Evolutionary conservation across 2,329 filamentous ascomycete genomes (phyloP).

Genomic region (Aaosphaeria pasadenensis): DNA sequence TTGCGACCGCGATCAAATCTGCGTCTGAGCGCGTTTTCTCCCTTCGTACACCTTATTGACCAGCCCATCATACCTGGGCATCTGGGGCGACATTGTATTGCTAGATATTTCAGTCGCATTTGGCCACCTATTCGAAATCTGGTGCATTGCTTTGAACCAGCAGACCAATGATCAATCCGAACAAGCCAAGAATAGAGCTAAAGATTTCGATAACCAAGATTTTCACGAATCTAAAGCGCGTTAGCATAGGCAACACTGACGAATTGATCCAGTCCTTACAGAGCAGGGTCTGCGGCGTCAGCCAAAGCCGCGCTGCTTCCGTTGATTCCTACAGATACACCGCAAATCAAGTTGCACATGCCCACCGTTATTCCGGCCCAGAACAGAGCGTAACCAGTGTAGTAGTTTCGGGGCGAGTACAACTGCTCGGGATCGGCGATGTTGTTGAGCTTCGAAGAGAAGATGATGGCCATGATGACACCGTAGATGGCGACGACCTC

Average conservation of each 20-base stretch:
- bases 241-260: slow-evolving; percentile 7
- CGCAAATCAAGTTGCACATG: slow-evolving; percentile 92
- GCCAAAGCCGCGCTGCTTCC: slow-evolving; percentile 94
- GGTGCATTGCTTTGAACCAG: slow-evolving; percentile 80
- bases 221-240: slow-evolving; percentile 79
- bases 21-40: no score
- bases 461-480: slow-evolving; percentile 99
- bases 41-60: no score
- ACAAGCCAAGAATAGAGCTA: slow-evolving; percentile 93
- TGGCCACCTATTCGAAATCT: slow-evolving; percentile 56
- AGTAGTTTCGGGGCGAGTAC: slow-evolving; percentile 78
- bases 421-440: slow-evolving; percentile 64
- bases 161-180: slow-evolving; percentile 92
- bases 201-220: slow-evolving; percentile 99
- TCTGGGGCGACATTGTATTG: no score
- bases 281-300: slow-evolving; percentile 84
- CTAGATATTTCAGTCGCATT: no score
- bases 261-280: slow-evolving; percentile 58
- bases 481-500: slow-evolving; percentile 99
- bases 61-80: no score
- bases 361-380: slow-evolving; percentile 95
- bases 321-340: slow-evolving; percentile 96
- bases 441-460: slow-evolving; percentile 78
- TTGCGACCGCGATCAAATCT: no score
- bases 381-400: slow-evolving; percentile 92